Conservation (phyloP, 1,284 basidiomycete species). For the Paramarasmius palmivorus region DNA sequence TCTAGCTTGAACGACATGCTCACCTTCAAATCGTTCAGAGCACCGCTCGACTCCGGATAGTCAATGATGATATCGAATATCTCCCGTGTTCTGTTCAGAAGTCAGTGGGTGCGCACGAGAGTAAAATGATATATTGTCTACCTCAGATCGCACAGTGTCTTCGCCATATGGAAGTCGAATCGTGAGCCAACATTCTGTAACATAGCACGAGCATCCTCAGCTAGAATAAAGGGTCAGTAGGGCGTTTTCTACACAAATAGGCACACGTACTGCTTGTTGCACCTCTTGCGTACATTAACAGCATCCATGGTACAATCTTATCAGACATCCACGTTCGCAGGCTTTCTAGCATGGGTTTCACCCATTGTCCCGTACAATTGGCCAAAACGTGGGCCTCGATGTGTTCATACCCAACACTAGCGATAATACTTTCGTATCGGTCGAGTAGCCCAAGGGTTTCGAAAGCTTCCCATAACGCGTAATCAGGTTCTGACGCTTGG, state of each 20-base stretch:
- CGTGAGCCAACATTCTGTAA: constrained; percentile 81
- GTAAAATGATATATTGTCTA: constrained; percentile 34
- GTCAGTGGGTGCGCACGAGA: neutral
- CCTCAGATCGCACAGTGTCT: constrained; percentile 85
- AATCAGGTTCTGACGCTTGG: constrained; percentile 26
- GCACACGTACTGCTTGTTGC: constrained; percentile 52
- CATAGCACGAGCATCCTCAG: constrained; percentile 69
- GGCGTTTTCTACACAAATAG: constrained; percentile 14
- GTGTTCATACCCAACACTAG: no score
- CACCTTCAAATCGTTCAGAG: constrained; percentile 87
- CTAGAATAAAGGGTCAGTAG: constrained; percentile 36
- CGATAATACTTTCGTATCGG: constrained; percentile 82
- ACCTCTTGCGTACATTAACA: constrained; percentile 73
- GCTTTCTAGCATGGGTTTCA: constrained; percentile 58
- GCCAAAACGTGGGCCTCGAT: no score
- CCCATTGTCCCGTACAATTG: constrained; percentile 72
- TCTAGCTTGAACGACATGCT: constrained; percentile 16
- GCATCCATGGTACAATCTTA: no score
- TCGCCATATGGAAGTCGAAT: constrained; percentile 91
- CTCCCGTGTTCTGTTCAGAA: constrained; percentile 66
- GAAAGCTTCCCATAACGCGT: constrained; percentile 57
- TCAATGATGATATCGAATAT: constrained; percentile 97
- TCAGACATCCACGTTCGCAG: no score
- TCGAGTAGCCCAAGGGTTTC: constrained; percentile 79
- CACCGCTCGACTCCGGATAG: constrained; percentile 85